Evolutionary conservation across 768 basidiomycete genomes (phyloP).

Genomic region (Kwoniella shandongensis): DNA sequence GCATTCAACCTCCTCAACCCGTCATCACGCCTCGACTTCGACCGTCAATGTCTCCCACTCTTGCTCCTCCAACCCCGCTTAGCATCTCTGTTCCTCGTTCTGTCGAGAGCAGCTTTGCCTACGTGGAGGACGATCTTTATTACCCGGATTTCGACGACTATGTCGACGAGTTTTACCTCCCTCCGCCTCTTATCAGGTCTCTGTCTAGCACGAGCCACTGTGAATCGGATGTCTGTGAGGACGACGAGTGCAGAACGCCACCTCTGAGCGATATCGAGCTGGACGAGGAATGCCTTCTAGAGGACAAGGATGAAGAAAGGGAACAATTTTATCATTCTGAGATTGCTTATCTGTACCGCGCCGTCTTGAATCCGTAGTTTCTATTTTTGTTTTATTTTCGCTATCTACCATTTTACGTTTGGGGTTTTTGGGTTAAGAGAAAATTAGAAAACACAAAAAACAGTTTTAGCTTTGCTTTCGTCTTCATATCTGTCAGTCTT

Average conservation of each 20-base stretch:
- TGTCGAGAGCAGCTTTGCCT: background rate
- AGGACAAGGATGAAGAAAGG: background rate
- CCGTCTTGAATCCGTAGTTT: background rate
- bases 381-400: background rate
- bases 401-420: background rate
- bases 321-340: too few relatives aligned
- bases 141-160: slow-evolving; percentile 16
- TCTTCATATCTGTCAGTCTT: background rate
- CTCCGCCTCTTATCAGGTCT: slow-evolving; percentile 36
- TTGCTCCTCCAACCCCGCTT: background rate
- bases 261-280: slow-evolving; percentile 10
- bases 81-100: background rate
- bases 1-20: background rate
- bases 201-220: slow-evolving; percentile 22
- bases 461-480: background rate
- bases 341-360: slow-evolving; percentile 5
- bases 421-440: background rate
- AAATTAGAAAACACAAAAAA: slow-evolving; percentile 4
- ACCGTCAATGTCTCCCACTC: background rate
- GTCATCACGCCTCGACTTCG: background rate
- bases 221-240: slow-evolving; percentile 4
- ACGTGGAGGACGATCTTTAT: background rate
- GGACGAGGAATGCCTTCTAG: slow-evolving; percentile 1
- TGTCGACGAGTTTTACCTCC: slow-evolving; percentile 27
- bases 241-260: slow-evolving; percentile 33